phyloP scores from a whole-genome alignment of 176 grass and related monocot genomes.

The Oryza glaberrima region DNA sequence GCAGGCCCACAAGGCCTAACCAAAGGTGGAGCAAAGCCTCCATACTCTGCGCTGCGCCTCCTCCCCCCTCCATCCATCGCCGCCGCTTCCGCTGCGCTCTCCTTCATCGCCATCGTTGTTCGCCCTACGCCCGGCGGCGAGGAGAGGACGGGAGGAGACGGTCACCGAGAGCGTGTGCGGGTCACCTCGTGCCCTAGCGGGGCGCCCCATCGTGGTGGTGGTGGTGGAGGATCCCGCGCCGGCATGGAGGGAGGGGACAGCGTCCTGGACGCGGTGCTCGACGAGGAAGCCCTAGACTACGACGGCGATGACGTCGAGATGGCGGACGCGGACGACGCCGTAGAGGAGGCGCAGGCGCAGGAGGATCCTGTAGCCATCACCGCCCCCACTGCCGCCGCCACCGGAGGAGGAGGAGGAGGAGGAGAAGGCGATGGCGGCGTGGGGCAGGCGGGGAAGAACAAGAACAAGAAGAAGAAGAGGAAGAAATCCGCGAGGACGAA shows the following conservation, averaged over 20 bases:
- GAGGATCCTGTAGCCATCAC: background rate
- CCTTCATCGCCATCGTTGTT: background rate
- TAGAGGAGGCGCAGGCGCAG: conserved; percentile 32
- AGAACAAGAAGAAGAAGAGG: conserved; percentile 47
- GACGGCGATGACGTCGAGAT: conserved; percentile 68
- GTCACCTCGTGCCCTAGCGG: background rate
- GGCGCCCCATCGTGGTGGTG: background rate
- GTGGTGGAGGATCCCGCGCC: background rate
- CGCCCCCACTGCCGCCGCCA: background rate
- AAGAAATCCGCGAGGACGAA: conserved; percentile 38
- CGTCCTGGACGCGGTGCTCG: conserved; percentile 20
- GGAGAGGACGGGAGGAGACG: background rate
- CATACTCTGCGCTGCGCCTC: background rate
- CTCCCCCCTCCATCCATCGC: background rate
- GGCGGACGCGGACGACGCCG: conserved; percentile 55
- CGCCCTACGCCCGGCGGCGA: background rate
- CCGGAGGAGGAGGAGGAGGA: conserved; percentile 1
- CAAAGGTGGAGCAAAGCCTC: background rate
- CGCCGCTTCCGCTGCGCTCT: conserved; percentile 7
- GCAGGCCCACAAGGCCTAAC: background rate
- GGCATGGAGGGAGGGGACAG: conserved; percentile 48
- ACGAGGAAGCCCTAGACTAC: conserved; percentile 48
- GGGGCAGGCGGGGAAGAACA: conserved; percentile 39
- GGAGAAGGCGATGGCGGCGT: conserved; percentile 1
- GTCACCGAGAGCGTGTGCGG: background rate